Conservation (phyloP, 768 basidiomycete genomes). For the Mrakia hoshinonis region DNA sequence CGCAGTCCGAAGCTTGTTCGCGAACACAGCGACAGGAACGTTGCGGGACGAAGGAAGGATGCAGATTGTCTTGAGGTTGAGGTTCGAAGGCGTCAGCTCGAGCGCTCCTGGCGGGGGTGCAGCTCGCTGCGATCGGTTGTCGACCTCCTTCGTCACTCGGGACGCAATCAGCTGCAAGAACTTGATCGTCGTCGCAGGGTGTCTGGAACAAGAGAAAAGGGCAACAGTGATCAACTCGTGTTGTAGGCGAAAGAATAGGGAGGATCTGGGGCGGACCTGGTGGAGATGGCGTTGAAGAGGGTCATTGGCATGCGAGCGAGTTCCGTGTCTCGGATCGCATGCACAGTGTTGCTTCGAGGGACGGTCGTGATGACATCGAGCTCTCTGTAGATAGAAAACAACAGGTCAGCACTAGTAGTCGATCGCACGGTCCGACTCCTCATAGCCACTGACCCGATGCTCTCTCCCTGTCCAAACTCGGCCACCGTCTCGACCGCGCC, state of each 20-base stretch:
- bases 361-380: slow-evolving; percentile 93
- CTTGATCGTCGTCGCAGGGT: slow-evolving; percentile 41
- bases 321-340: slow-evolving; percentile 97
- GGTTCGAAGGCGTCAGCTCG: slow-evolving; percentile 45
- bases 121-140: slow-evolving; percentile 22
- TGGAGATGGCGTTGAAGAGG: slow-evolving; percentile 82
- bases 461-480: slow-evolving; percentile 95
- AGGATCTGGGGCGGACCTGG: slow-evolving; percentile 22
- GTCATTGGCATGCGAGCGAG: slow-evolving; percentile 94
- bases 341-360: slow-evolving; percentile 76
- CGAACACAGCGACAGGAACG: slow-evolving; percentile 82
- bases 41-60: slow-evolving; percentile 77
- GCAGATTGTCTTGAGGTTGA: slow-evolving; percentile 88
- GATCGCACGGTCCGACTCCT: neutral
- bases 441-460: slow-evolving; percentile 58
- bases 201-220: slow-evolving; percentile 23
- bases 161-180: slow-evolving; percentile 73
- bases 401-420: too few relatives aligned
- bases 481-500: slow-evolving; percentile 73
- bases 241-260: neutral
- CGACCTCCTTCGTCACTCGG: slow-evolving; percentile 75
- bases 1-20: slow-evolving; percentile 75
- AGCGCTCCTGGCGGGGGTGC: slow-evolving; percentile 16
- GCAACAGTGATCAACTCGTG: neutral
- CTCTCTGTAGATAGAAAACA: slow-evolving; percentile 44